A percentile compares a stretch with the other conserved stretches of the same genome.
phyloP scores from a whole-genome alignment of 2,329 filamentous ascomycete genomes.

The Orbilia javanica region DNA sequence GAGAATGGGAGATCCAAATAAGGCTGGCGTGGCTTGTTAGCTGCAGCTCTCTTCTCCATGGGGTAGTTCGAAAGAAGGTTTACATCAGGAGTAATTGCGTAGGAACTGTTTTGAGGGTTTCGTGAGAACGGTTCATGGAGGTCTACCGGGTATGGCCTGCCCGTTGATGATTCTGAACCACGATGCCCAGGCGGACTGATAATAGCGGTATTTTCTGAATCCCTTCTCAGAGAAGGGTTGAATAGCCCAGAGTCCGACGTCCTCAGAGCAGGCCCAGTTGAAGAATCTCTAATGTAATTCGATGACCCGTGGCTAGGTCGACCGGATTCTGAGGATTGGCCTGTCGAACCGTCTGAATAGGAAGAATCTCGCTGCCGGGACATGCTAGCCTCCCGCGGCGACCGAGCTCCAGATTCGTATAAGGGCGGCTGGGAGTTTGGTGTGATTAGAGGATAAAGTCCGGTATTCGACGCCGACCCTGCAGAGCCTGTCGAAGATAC shows the following conservation, averaged over 20 bases:
- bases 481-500: constrained; percentile 51
- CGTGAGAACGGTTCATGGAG: constrained; percentile 30
- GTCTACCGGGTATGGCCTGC: constrained; percentile 20
- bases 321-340: constrained; percentile 46
- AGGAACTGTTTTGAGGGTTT: constrained; percentile 37
- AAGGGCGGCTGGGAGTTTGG: constrained; percentile 15
- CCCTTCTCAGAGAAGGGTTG: constrained; percentile 16
- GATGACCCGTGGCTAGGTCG: constrained; percentile 10
- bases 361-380: constrained; percentile 39
- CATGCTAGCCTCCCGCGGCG: constrained; percentile 37
- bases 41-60: not conserved
- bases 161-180: constrained; percentile 14
- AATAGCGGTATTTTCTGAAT: constrained; percentile 41
- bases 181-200: constrained; percentile 24
- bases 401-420: constrained; percentile 31
- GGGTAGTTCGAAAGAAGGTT: not conserved
- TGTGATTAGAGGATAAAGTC: constrained; percentile 32
- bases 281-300: constrained; percentile 42
- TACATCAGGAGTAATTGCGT: constrained; percentile 26
- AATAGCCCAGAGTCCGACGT: not conserved
- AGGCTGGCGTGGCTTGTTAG: constrained; percentile 22
- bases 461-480: constrained; percentile 39
- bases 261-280: constrained; percentile 27
- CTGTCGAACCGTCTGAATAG: constrained; percentile 42
- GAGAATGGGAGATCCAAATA: constrained; percentile 51